Evolutionary conservation across 192 early-diverging fungal genomes (phyloP).

Genomic region (Backusella parvicylindrica): DNA sequence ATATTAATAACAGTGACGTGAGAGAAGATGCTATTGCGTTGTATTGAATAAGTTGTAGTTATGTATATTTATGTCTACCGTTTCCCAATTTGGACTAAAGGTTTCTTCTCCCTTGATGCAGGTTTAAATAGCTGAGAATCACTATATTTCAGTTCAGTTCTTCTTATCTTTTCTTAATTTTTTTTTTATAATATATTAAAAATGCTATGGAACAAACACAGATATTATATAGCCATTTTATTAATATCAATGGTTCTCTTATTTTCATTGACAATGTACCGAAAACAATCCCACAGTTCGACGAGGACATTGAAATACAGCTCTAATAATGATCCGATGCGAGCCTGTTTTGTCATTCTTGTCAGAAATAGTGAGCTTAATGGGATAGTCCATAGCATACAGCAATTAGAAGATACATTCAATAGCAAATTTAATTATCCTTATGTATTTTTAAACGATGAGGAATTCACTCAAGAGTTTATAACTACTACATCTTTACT

Average conservation of each 20-base stretch:
- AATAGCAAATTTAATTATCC: slow-evolving; percentile 80
- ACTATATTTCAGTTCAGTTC: background rate
- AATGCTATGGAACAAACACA: background rate
- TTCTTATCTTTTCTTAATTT: background rate
- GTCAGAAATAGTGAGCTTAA: slow-evolving; percentile 69
- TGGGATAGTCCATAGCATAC: slow-evolving; percentile 52
- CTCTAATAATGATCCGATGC: slow-evolving; percentile 7
- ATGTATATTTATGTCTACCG: background rate
- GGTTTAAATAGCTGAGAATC: background rate
- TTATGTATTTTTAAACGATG: slow-evolving; percentile 88
- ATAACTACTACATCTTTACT: slow-evolving; percentile 45
- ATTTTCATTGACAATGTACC: background rate
- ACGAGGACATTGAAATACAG: background rate
- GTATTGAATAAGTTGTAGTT: background rate
- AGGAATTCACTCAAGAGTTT: slow-evolving; percentile 69
- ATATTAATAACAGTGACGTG: too few species aligned
- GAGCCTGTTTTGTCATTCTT: slow-evolving; percentile 50
- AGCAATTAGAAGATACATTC: slow-evolving; percentile 77
- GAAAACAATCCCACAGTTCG: background rate
- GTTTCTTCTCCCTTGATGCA: background rate
- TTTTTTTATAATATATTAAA: background rate
- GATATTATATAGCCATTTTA: background rate
- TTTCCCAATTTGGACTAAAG: background rate
- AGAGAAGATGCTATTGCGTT: too few species aligned
- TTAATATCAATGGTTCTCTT: background rate